A percentile compares a stretch with the other conserved stretches of the same genome.
Conservation (phyloP, 257 asterid species). For the Rhazya stricta region DNA sequence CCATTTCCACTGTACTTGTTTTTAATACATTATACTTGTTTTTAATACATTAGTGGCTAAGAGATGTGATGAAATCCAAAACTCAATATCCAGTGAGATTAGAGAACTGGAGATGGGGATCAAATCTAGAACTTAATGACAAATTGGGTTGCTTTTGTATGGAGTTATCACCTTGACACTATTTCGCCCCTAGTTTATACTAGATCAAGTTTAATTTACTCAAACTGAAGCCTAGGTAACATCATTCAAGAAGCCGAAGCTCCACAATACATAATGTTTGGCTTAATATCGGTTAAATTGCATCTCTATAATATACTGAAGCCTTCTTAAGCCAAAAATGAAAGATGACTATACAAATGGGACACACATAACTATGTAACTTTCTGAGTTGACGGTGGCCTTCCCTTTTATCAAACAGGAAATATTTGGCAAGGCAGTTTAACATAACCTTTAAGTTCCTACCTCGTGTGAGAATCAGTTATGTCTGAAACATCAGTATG, state of each 20-base stretch:
- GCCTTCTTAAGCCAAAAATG: conserved; percentile 2
- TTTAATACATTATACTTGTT: neutral
- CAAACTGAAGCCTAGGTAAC: neutral
- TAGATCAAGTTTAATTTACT: neutral
- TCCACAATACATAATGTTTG: neutral
- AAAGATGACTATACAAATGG: neutral
- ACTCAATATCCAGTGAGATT: neutral
- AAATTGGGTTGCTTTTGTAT: neutral
- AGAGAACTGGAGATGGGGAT: neutral
- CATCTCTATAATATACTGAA: neutral
- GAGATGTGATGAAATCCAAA: neutral
- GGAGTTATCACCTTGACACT: neutral
- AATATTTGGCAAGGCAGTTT: neutral
- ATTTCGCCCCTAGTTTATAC: neutral
- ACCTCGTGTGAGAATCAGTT: conserved; percentile 47
- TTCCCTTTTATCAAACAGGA: neutral
- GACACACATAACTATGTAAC: neutral
- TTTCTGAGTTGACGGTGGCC: neutral
- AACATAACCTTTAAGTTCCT: conserved; percentile 14
- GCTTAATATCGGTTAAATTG: neutral
- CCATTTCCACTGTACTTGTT: neutral
- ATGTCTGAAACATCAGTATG: conserved; percentile 28
- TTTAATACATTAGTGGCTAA: neutral
- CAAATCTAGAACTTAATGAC: neutral
- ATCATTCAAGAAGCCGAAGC: neutral